Evolutionary conservation across 1,284 basidiomycete genomes (phyloP), one percentile per base, ranked within the genome.

Genomic region (Trametes pubescens): DNA sequence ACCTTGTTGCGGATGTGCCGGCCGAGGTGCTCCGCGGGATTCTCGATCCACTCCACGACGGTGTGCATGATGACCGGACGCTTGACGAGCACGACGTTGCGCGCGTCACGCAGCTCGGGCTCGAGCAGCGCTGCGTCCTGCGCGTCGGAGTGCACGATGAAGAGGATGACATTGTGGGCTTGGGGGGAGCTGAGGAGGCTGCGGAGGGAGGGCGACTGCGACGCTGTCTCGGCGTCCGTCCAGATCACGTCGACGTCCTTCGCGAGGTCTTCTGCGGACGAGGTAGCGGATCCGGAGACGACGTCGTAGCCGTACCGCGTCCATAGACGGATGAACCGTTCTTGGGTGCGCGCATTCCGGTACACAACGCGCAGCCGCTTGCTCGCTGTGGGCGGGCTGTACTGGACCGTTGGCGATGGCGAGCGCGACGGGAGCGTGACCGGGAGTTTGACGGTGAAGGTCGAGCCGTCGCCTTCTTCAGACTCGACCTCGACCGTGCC

Each of bases 401-500:
- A 18, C 2, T 22, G 47, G 3, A 35, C 59, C 10, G 51, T 53
- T 1, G 61, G 63, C 1, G 66, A 64, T 0, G 69, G 67, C 8
- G 66, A 55, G 18, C 64, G 57, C 0, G 68, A 66, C 0, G 73
- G 63, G 5, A 70, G 43, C 0, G 67, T 66, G 44, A 73, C 61
- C 5, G 75, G 75, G 1, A 76, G 59, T 51, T 66, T 69, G 52
- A 76, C 72, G 10, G 64, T 72, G 62, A 76, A 76, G 4, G 72
- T 74, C 34, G 61, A 73, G 0, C 75, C 75, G 22, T 65, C 66
- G 55, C 73, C 72, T 51, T 74, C 73, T 24, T 65, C 61, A 2
- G 72, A 73, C 32, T 75, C 69, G 11, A 74, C 74, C 18, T 73
- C 72, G 14, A 76, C 66, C 9, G 72, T 67, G 8, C 75, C 75